Conservation (phyloP, 2,329 filamentous ascomycete genomes). For the Xenosphaeropsis pyriputrescens region DNA sequence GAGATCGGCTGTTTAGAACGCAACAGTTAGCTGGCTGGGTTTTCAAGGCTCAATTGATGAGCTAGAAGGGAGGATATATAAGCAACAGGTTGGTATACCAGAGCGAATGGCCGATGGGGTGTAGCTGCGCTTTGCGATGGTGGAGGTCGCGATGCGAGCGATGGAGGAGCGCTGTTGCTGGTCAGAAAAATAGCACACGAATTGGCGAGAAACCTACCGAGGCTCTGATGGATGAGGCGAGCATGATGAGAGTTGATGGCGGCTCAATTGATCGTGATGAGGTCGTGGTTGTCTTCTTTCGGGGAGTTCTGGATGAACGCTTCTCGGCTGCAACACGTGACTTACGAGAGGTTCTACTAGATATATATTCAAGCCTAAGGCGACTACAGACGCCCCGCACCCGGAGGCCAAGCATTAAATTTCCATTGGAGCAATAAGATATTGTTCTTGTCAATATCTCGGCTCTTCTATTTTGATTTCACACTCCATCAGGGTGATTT, state of each 20-base stretch:
- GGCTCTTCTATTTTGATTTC: no score
- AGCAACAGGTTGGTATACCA: slow-evolving; percentile 12
- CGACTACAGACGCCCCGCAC: no score
- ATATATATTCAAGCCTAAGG: background rate
- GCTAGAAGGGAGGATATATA: background rate
- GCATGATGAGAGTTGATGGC: slow-evolving; percentile 16
- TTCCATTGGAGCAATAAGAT: no score
- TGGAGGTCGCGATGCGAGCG: slow-evolving; percentile 17
- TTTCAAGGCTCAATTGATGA: background rate
- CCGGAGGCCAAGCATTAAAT: no score
- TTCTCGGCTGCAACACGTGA: background rate
- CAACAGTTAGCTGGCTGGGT: background rate
- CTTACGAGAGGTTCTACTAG: background rate
- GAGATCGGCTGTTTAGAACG: slow-evolving; percentile 58
- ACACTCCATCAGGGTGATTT: no score
- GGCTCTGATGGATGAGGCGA: slow-evolving; percentile 19
- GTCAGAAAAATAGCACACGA: slow-evolving; percentile 7
- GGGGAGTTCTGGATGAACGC: no score
- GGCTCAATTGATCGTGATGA: slow-evolving; percentile 13
- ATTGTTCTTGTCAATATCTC: no score
- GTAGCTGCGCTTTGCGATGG: slow-evolving; percentile 17
- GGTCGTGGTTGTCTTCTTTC: no score
- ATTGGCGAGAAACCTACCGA: slow-evolving; percentile 16
- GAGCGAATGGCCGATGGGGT: slow-evolving; percentile 18
- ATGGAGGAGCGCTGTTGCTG: slow-evolving; percentile 18